Evolutionary conservation across 805 yeast species (phyloP), one percentile per base, ranked within the genome.

Genomic region (Saccharomyces paradoxus): DNA sequence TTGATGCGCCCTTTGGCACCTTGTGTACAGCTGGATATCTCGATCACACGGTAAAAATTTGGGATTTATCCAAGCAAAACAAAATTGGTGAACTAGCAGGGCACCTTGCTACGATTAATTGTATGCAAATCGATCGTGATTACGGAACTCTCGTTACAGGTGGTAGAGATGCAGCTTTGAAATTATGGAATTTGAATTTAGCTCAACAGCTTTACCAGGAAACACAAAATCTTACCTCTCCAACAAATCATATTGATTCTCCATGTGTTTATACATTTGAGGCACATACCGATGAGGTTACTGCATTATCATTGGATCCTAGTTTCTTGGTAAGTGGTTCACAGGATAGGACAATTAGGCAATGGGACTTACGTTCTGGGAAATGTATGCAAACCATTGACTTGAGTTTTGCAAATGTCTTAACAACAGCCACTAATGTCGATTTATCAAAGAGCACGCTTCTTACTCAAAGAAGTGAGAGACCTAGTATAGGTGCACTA

Each of bases 41-140:
- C 60, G 96, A 89, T 66, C 87, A 84, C 65, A 81, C 86, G 0
- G 85, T 89, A 3, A 78, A 85, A 58, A 86, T 90, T 4, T 90
- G 96, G 96, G 96, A 90, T 72, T 69, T 86, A 61, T 79, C 84
- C 41, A 74, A 79, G 29, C 78, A 81, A 10, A 74, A 73, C 55
- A 77, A 79, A 50, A 63, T 72, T 27, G 83, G 83, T 1, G 63
- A 73, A 31, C 71, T 86, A 50, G 79, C 74, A 52, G 90, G 90
- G 21, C 92, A 86, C 63, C 31, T 56, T 29, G 81, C 87, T 0
- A 71, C 81, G 6, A 85, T 86, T 5, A 73, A 72, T 49, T 81
- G 86, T 59, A 70, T 86, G 69, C 84, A 82, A 61, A 74, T 83
- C 75, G 78, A 80, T 46, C 80, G 79, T 73, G 56, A 58, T 8